phyloP scores from a whole-genome alignment of 2,329 filamentous ascomycete genomes.

The Penicillium sclerotigenum region DNA sequence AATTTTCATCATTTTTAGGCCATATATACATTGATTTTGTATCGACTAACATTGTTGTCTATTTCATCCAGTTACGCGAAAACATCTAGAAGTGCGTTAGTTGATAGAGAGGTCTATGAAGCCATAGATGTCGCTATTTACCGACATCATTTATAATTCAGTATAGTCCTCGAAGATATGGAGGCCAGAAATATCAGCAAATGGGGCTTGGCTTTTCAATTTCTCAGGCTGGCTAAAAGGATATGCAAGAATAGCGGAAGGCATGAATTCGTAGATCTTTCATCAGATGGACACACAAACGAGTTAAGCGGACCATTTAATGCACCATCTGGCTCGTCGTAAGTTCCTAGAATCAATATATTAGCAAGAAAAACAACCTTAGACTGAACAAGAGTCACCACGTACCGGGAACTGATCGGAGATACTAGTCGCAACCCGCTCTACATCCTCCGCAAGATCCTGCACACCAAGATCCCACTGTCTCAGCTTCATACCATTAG shows the following conservation, averaged over 20 bases:
- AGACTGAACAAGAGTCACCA: slow-evolving; percentile 6
- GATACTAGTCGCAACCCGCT: slow-evolving; percentile 76
- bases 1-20: too few species aligned
- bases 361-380: slow-evolving; percentile 1
- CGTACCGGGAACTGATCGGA: slow-evolving; percentile 74
- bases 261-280: slow-evolving; percentile 24
- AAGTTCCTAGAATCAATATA: slow-evolving; percentile 28
- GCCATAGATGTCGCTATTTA: not conserved
- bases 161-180: not conserved
- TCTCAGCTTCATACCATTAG: slow-evolving; percentile 65
- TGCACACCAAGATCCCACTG: slow-evolving; percentile 90
- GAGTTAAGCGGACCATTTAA: slow-evolving; percentile 15
- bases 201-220: not conserved
- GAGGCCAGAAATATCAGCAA: not conserved
- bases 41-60: not conserved
- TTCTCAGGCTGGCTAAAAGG: not conserved
- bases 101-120: not conserved
- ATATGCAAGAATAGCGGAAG: slow-evolving; percentile 1
- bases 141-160: not conserved
- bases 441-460: slow-evolving; percentile 81
- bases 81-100: not conserved
- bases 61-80: not conserved
- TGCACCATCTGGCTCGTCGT: slow-evolving; percentile 36
- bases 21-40: not conserved
- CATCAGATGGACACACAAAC: slow-evolving; percentile 7